Evolutionary conservation across 2,329 filamentous ascomycete genomes (phyloP).

Genomic region (Domatiomyces catenatus): DNA sequence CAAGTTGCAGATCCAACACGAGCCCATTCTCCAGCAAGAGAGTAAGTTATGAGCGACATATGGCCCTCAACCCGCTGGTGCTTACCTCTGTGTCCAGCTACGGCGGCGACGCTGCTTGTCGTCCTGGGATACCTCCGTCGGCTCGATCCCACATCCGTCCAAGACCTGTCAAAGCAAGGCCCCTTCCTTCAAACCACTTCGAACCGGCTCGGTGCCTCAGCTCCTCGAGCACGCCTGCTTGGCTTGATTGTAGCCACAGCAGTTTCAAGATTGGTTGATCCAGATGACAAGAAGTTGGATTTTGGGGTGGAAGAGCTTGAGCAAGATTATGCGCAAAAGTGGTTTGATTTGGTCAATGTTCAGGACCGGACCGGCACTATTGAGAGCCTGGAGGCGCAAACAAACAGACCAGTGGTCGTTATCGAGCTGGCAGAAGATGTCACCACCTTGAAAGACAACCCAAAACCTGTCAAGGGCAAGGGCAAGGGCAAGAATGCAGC

Average conservation of each 20-base stretch:
- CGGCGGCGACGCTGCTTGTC: constrained; percentile 64
- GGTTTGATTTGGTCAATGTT: constrained; percentile 49
- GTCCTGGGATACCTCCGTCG: constrained; percentile 61
- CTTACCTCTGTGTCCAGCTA: constrained; percentile 31
- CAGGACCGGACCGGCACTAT: constrained; percentile 49
- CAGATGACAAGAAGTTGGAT: constrained; percentile 54
- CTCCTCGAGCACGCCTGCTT: constrained; percentile 59
- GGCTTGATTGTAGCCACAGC: constrained; percentile 78
- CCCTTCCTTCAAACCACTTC: constrained; percentile 66
- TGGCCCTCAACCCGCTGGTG: constrained; percentile 9
- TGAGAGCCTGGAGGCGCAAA: constrained; percentile 30
- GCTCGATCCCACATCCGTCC: constrained; percentile 48
- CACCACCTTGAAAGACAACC: constrained; percentile 12
- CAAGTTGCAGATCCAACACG: constrained; percentile 70
- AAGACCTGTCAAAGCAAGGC: constrained; percentile 54
- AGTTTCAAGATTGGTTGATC: constrained; percentile 48
- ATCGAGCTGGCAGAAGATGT: constrained; percentile 5
- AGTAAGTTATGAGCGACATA: constrained; percentile 34
- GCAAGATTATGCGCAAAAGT: constrained; percentile 58
- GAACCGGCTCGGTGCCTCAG: constrained; percentile 66
- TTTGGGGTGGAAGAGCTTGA: constrained; percentile 73
- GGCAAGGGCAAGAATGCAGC: constrained; percentile 1
- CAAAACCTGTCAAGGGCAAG: no score
- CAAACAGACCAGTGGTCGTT: constrained; percentile 4
- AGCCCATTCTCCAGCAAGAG: constrained; percentile 76